phyloP scores from a whole-genome alignment of 257 asterid species.

The Solanum virginianum region DNA sequence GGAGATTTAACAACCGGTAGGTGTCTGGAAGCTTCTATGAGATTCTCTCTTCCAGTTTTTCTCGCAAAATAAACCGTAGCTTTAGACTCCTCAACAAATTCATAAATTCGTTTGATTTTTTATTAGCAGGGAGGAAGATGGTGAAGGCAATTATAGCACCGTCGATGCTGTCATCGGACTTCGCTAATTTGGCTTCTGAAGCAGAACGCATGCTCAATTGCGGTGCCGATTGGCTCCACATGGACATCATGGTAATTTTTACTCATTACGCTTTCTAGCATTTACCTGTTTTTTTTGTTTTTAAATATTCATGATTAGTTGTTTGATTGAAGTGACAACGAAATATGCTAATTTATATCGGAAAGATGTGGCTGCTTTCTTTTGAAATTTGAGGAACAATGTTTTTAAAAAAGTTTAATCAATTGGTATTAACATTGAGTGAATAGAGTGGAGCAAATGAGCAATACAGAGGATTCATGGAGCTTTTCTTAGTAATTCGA shows the following conservation, averaged over 20 bases:
- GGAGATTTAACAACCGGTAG: background rate
- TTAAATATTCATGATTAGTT: background rate
- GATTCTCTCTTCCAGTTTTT: background rate
- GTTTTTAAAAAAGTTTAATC: background rate
- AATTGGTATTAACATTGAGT: background rate
- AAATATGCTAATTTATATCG: background rate
- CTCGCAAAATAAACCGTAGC: background rate
- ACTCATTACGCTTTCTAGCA: background rate
- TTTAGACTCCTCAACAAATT: background rate
- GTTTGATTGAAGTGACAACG: background rate
- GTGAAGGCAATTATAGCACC: constrained; percentile 70
- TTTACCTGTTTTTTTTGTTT: too few relatives aligned
- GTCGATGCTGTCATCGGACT: constrained; percentile 92
- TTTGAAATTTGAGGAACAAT: background rate
- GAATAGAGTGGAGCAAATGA: background rate
- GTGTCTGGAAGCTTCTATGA: background rate
- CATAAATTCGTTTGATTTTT: background rate
- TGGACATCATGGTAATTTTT: constrained; percentile 84
- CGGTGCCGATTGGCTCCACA: constrained; percentile 98
- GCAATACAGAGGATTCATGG: background rate
- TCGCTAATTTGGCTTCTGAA: constrained; percentile 85
- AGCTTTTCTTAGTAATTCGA: background rate
- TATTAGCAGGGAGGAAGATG: constrained; percentile 13
- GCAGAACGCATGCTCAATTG: constrained; percentile 64
- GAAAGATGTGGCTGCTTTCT: background rate